Evolutionary conservation across 2,329 filamentous ascomycete genomes (phyloP).

Genomic region (Calonectria pauciramosa): DNA sequence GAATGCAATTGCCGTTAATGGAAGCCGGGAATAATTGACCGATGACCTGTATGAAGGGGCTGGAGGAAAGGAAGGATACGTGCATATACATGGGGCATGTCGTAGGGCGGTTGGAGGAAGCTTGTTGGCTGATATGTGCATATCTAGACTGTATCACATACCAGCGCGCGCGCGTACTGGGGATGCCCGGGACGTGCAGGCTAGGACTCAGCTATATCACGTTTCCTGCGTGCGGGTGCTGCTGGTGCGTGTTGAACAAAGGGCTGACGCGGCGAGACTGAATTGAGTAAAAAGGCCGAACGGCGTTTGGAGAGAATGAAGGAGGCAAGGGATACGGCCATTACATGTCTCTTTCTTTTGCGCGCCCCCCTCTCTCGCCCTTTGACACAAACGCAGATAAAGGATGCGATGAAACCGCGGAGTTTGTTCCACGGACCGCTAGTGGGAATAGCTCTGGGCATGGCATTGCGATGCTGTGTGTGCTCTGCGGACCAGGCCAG

Average conservation of each 20-base stretch:
- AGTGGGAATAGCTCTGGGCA: conserved; percentile 1
- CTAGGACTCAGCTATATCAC: neutral
- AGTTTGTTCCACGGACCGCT: conserved; percentile 9
- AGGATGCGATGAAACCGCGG: conserved; percentile 16
- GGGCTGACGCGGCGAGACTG: neutral
- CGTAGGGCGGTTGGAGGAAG: neutral
- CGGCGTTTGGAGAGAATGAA: conserved; percentile 7
- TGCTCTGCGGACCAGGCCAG: neutral
- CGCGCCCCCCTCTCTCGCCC: neutral
- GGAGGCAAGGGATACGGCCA: neutral
- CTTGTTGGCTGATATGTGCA: conserved; percentile 10
- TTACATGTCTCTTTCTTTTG: neutral
- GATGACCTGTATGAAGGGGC: neutral
- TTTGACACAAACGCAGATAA: conserved; percentile 1
- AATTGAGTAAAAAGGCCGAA: conserved; percentile 9
- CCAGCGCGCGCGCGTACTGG: neutral
- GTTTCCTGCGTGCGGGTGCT: neutral
- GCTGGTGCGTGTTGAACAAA: conserved; percentile 5
- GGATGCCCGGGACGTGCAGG: neutral
- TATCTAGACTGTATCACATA: neutral
- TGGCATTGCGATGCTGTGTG: neutral
- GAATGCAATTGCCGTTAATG: neutral
- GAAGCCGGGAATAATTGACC: neutral
- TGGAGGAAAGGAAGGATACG: neutral
- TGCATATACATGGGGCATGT: neutral